phyloP scores from a whole-genome alignment of 257 asterid genomes.

The Solanum dulcamara region DNA sequence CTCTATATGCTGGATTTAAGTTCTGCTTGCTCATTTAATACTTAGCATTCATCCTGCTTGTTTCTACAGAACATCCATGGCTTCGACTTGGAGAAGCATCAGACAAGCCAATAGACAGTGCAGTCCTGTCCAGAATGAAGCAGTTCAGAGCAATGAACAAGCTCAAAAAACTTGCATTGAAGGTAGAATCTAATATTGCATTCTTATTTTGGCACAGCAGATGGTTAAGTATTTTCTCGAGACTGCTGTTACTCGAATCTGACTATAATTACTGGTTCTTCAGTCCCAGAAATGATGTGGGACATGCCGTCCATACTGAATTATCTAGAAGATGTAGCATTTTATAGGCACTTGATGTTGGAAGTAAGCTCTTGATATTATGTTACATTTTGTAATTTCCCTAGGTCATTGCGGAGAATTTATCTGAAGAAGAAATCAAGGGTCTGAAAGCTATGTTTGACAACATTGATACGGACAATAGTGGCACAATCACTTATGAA shows the following conservation, averaged over 20 bases:
- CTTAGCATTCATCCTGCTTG: neutral
- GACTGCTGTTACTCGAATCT: neutral
- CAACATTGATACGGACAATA: slow-evolving; percentile 70
- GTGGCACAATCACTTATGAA: slow-evolving; percentile 85
- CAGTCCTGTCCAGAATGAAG: slow-evolving; percentile 14
- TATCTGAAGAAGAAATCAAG: slow-evolving; percentile 85
- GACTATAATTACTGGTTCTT: neutral
- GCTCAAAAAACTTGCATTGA: slow-evolving; percentile 13
- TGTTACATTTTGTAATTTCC: neutral
- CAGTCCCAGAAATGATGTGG: neutral
- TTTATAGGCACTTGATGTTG: neutral
- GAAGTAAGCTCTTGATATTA: neutral
- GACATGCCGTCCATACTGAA: neutral
- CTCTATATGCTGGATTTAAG: neutral
- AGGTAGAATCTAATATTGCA: neutral
- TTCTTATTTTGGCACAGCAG: neutral
- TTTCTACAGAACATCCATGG: slow-evolving; percentile 13
- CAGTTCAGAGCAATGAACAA: slow-evolving; percentile 17
- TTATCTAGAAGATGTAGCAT: neutral
- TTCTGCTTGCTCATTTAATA: neutral
- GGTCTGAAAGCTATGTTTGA: slow-evolving; percentile 73
- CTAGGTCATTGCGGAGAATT: slow-evolving; percentile 82
- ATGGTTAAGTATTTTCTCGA: neutral
- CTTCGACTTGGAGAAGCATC: slow-evolving; percentile 10
- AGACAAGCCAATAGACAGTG: slow-evolving; percentile 15